A percentile compares a stretch with the other conserved stretches of the same genome.
Conservation (phyloP, 306 rosid species). For the Sphenostylis stenocarpa region DNA sequence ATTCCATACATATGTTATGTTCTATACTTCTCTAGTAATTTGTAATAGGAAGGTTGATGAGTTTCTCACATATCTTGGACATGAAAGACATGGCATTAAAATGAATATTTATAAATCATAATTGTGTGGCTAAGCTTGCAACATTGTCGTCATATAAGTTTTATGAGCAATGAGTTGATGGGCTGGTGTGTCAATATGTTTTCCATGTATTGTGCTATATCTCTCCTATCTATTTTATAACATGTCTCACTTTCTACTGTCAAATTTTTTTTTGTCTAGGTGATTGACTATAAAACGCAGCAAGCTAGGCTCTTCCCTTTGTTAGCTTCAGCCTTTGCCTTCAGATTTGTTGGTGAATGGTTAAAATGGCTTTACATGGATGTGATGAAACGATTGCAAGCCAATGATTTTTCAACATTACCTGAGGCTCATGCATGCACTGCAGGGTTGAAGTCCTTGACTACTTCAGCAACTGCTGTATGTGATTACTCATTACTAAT, state of each 20-base stretch:
- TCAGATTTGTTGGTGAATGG: conserved; percentile 99
- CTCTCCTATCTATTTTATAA: conserved; percentile 7
- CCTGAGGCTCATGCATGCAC: conserved; percentile 99
- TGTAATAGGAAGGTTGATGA: background rate
- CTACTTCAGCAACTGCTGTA: conserved; percentile 96
- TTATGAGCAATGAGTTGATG: conserved; percentile 1
- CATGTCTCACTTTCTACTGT: conserved; percentile 29
- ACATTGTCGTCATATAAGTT: background rate
- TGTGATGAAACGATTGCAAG: conserved; percentile 82
- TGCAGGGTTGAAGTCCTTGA: conserved; percentile 95
- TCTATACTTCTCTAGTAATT: background rate
- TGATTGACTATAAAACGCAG: conserved; percentile 95
- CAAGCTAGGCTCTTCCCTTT: conserved; percentile 95
- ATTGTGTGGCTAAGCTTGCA: background rate
- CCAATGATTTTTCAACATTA: conserved; percentile 79
- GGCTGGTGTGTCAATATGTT: background rate
- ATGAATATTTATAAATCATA: conserved; percentile 4
- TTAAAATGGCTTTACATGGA: conserved; percentile 92
- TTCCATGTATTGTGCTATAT: conserved; percentile 1
- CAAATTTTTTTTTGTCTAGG: conserved; percentile 53
- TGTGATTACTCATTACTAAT: conserved; percentile 35
- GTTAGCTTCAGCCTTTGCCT: conserved; percentile 98
- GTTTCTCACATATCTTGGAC: conserved; percentile 9
- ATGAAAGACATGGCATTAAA: conserved; percentile 16
- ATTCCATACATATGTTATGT: background rate